Base-by-base conservation (phyloP, 2,329 filamentous ascomycete species). In the Fusarium pseudocircinatum region DNA sequence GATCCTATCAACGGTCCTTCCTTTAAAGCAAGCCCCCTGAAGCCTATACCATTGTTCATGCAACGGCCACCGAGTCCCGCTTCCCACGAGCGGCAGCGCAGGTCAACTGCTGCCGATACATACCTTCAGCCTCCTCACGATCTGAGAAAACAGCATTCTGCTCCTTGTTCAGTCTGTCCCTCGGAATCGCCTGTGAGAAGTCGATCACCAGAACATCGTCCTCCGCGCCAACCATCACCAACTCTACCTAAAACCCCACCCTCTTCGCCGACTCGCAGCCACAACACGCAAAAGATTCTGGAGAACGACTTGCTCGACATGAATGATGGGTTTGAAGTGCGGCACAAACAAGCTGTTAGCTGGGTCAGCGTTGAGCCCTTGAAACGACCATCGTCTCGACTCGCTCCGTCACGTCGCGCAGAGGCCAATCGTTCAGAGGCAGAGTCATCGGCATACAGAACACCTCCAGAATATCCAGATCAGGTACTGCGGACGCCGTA, bases 31-130 rank as follows among this genome's bases (percentile, higher is more conserved):
- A 84, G 83, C 59, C 83, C 81, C 8, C 82, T 86, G 16, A 90
- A 89, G 68, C 86, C 87, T 3, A 83, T 89, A 16, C 88, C 88
- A 0, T 66, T 73, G 20, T 86, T 84, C 78, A 87, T 87, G 84
- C 82, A 81, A 50, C 67, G 75, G 77, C 36, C 67, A 5, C 74
- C 76, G 20, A 76, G 58, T 22, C 66, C 76, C 15, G 73, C 76
- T 15, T 70, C 46, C 14, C 46, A 22, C 44, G 63, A 60, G 30
- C 26, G 32, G 54, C 71, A 60, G 34, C 70, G 39, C 26, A 60
- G 65, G 44, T 57, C 60, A 28, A 63, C 69, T 32, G 50, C 62
- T 15, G 50, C 50, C 10, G 62, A 75, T 34, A 60, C 40, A 46
- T 70, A 75, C 30, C 67, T 75, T 6, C 63, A 70, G 56, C 62